Evolutionary conservation across 345 rosid genomes (phyloP), one percentile per base, ranked within the genome.

Genomic region (Orychophragmus violaceus): DNA sequence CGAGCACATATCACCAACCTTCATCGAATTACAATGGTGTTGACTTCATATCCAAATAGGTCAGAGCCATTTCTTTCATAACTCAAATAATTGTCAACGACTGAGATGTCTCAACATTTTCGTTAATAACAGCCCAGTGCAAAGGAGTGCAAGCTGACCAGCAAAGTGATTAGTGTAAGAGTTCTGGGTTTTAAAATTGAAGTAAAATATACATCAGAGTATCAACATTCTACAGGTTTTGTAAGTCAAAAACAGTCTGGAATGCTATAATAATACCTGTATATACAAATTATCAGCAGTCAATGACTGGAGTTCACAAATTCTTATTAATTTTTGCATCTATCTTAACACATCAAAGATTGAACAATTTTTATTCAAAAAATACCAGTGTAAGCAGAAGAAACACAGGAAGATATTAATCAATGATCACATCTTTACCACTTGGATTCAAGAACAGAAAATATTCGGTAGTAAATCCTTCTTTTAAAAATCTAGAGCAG

Each of bases 71-170:
- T n/a, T n/a, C n/a, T n/a, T n/a, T n/a, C n/a, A n/a, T n/a, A n/a
- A n/a, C n/a, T n/a, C n/a, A n/a, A n/a, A n/a, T n/a, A n/a, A n/a
- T n/a, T n/a, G n/a, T n/a, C n/a, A n/a, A n/a, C n/a, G n/a, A n/a
- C n/a, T n/a, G n/a, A n/a, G n/a, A n/a, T n/a, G 87, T 90, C 79
- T 93, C 98, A 17, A 77, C 78, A 75, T 87, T 83, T 76, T 91
- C 97, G 68, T 77, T 78, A 54, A 85, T 29, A 21, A 80, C 96
- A 59, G 98, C 98, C 97, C 96, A 90, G 64, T 93, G 98, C 82
- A 90, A 80, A 56, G 98, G 98, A 32, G 97, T 90, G 73, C 94
- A 90, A 49, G 97, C 98, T 93, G 75, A 66, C 58, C 61, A 69
- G 66, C 65, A 62, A 12, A 36, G 58, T 33, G 16, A 49, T 3